Evolutionary conservation across 495 filamentous ascomycete genomes (phyloP).

Genomic region (Pyrenopolyporus hunteri): DNA sequence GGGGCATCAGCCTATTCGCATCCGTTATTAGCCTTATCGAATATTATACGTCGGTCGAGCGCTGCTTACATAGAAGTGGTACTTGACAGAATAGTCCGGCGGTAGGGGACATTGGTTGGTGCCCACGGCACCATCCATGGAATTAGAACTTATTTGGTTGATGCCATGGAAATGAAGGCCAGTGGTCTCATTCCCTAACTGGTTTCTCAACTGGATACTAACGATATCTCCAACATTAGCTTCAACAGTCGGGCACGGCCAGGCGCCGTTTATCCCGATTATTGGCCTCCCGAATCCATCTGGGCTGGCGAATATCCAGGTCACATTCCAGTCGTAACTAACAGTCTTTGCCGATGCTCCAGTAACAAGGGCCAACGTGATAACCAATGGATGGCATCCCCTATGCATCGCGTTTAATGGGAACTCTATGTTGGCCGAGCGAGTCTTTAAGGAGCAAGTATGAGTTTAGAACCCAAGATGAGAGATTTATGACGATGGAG

Average conservation of each 20-base stretch:
- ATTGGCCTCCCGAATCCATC: conserved; percentile 70
- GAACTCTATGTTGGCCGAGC: conserved; percentile 18
- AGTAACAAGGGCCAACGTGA: conserved; percentile 30
- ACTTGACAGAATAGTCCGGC: conserved; percentile 66
- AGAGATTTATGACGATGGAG: conserved; percentile 3
- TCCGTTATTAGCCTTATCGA: conserved; percentile 7
- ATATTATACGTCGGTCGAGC: neutral
- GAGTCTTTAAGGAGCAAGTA: conserved; percentile 2
- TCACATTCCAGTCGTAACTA: conserved; percentile 65
- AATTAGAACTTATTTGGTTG: conserved; percentile 69
- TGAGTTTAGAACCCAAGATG: neutral
- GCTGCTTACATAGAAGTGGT: conserved; percentile 67
- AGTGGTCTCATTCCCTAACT: conserved; percentile 74
- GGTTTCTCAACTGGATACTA: conserved; percentile 72
- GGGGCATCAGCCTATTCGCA: conserved; percentile 59
- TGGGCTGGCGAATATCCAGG: conserved; percentile 73
- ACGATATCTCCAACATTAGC: conserved; percentile 74
- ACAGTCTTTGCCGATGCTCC: conserved; percentile 43
- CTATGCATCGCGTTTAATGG: conserved; percentile 19
- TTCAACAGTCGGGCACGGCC: conserved; percentile 73
- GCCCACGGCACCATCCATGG: conserved; percentile 77
- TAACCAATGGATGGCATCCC: conserved; percentile 15
- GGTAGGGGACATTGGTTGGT: conserved; percentile 73
- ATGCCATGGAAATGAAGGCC: conserved; percentile 83
- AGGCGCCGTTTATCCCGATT: conserved; percentile 78